phyloP scores from a whole-genome alignment of 164 flowering plant species.

The Cinnamomum micranthum region DNA sequence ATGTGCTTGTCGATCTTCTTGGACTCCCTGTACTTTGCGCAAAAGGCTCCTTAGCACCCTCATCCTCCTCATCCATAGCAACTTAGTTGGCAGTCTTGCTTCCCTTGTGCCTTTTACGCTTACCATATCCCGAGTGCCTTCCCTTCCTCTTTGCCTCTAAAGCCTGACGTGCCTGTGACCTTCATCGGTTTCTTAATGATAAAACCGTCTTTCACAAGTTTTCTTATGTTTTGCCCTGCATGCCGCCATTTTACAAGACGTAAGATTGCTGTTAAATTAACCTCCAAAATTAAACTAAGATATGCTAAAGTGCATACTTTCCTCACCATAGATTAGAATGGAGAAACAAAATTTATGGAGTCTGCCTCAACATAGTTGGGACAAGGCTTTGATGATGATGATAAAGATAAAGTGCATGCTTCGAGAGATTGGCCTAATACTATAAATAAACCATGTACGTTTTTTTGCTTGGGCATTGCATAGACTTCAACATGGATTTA shows the following conservation, averaged over 20 bases:
- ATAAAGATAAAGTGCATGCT: too few relatives aligned
- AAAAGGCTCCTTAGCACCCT: conserved; percentile 34
- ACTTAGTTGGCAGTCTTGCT: conserved; percentile 14
- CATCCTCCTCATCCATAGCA: conserved; percentile 20
- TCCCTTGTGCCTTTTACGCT: conserved; percentile 17
- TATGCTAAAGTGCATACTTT: too few relatives aligned
- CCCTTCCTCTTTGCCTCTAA: conserved; percentile 15
- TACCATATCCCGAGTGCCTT: conserved; percentile 18
- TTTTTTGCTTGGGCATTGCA: too few relatives aligned
- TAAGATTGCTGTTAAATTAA: background rate
- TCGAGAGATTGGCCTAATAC: too few relatives aligned
- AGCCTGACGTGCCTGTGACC: conserved; percentile 17
- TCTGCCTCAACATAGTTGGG: too few relatives aligned
- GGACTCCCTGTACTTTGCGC: conserved; percentile 45
- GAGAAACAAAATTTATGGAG: too few relatives aligned
- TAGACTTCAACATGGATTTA: too few relatives aligned
- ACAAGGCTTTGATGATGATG: too few relatives aligned
- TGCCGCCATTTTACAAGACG: background rate
- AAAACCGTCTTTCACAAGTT: conserved; percentile 16
- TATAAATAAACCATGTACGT: too few relatives aligned
- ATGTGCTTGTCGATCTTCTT: conserved; percentile 53
- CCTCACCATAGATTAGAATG: too few relatives aligned
- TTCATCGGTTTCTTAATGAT: conserved; percentile 13
- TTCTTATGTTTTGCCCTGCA: conserved; percentile 18
- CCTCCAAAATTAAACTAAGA: too few relatives aligned